Percentiles rank a stretch among this genome's conserved stretches.
phyloP scores from a whole-genome alignment of 1,139 yeast species.

The Eremothecium cymbalariae region DNA sequence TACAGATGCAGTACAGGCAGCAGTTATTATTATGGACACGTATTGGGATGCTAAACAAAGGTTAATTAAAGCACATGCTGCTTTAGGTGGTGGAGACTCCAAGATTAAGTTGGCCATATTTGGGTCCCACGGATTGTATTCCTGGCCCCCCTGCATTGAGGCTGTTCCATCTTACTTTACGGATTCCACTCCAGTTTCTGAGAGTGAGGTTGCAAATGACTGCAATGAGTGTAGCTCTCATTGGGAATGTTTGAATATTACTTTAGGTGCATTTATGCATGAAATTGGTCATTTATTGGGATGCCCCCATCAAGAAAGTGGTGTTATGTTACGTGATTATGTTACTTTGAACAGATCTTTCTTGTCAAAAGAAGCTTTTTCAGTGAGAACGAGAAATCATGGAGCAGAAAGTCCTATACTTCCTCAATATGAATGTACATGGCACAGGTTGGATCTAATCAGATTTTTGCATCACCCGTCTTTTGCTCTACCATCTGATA shows the following conservation, averaged over 20 bases:
- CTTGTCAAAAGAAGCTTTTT: constrained; percentile 58
- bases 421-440: constrained; percentile 65
- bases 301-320: constrained; percentile 83
- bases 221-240: constrained; percentile 73
- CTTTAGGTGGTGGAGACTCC: constrained; percentile 80
- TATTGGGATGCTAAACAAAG: constrained; percentile 62
- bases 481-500: constrained; percentile 64
- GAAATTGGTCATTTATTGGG: constrained; percentile 89
- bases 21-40: constrained; percentile 75
- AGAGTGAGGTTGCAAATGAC: constrained; percentile 78
- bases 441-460: constrained; percentile 76
- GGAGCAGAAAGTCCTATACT: constrained; percentile 43
- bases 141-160: constrained; percentile 80
- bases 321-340: constrained; percentile 87
- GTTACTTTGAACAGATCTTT: constrained; percentile 73
- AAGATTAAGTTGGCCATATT: constrained; percentile 73
- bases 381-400: constrained; percentile 44
- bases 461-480: constrained; percentile 77
- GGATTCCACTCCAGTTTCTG: constrained; percentile 59
- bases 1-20: constrained; percentile 59
- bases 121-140: constrained; percentile 86
- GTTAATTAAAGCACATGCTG: constrained; percentile 81
- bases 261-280: constrained; percentile 91
- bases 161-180: constrained; percentile 59
- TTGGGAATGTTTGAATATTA: constrained; percentile 84